These are phyloP conservation scores for Paramecium pentaurelia DNA, from an alignment of 73 alveolate species.

Conservation along the genomic window DNA sequence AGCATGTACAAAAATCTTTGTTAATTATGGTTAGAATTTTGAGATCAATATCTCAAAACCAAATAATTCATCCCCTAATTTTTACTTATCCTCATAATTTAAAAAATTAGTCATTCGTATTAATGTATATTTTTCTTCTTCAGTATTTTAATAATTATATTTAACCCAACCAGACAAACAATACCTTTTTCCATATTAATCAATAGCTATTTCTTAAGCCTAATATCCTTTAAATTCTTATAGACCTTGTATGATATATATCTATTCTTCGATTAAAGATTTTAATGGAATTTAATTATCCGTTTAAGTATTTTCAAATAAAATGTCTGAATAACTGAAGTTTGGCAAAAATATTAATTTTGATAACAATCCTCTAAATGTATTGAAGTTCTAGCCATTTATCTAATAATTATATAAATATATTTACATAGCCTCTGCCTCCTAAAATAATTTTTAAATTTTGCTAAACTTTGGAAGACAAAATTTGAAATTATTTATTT, in stretches of 20 bases:
- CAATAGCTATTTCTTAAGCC: background rate
- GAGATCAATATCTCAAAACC: background rate
- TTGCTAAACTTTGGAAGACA: background rate
- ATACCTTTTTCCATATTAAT: background rate
- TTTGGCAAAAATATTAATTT: background rate
- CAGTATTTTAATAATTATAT: background rate
- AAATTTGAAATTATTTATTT: background rate
- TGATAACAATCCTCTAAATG: background rate
- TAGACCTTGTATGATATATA: background rate
- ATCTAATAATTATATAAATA: background rate
- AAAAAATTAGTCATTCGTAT: background rate
- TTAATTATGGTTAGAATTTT: background rate
- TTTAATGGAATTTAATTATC: background rate
- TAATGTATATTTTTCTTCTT: background rate
- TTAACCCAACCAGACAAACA: background rate
- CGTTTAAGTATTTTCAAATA: background rate
- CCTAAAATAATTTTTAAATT: background rate
- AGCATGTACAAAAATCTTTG: background rate
- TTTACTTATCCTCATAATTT: background rate
- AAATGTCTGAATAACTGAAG: background rate
- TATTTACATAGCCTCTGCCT: background rate
- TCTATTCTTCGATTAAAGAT: background rate
- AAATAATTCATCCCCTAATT: background rate
- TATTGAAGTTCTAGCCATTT: background rate
- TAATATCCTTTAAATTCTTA: background rate